Conservation (phyloP, 495 filamentous ascomycete genomes). For the Beverwykella pulmonaria region DNA sequence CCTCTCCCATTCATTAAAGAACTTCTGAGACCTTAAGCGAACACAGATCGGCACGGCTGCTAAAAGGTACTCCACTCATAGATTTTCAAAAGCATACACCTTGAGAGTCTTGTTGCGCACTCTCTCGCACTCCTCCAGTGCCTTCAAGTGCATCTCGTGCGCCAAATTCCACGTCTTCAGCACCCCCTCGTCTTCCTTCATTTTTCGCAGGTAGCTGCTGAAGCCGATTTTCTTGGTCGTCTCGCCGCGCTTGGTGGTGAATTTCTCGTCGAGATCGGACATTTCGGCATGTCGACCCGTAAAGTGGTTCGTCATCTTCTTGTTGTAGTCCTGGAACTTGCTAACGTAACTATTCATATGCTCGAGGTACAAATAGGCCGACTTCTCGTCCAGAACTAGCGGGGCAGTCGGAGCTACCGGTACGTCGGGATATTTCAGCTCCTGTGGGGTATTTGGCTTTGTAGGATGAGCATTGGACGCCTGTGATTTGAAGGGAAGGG, state of each 20-base stretch:
- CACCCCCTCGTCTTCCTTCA: slow-evolving; percentile 67
- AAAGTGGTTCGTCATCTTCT: slow-evolving; percentile 68
- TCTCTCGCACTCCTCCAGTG: slow-evolving; percentile 61
- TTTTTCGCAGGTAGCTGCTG: slow-evolving; percentile 59
- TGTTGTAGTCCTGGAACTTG: slow-evolving; percentile 69
- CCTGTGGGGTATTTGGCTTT: slow-evolving; percentile 44
- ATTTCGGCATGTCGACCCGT: slow-evolving; percentile 56
- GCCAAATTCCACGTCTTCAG: slow-evolving; percentile 66
- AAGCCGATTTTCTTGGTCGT: slow-evolving; percentile 51
- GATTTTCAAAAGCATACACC: not conserved
- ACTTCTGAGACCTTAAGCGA: not conserved
- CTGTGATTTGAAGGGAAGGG: slow-evolving; percentile 72
- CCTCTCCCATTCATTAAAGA: not conserved
- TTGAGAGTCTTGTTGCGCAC: slow-evolving; percentile 39
- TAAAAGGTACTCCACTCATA: not conserved
- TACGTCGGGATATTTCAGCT: slow-evolving; percentile 61
- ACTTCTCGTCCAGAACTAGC: slow-evolving; percentile 40
- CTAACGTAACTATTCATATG: slow-evolving; percentile 68
- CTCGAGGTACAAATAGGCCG: slow-evolving; percentile 62
- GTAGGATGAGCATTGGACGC: slow-evolving; percentile 54
- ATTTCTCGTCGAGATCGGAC: slow-evolving; percentile 45
- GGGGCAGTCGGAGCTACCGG: slow-evolving; percentile 59
- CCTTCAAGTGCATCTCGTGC: slow-evolving; percentile 64
- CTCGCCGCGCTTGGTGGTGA: slow-evolving; percentile 61
- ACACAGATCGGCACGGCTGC: not conserved